Evolutionary conservation across 129 eudicot genomes (phyloP), one percentile per base, ranked within the genome.

Genomic region (Kitagawia praeruptora): DNA sequence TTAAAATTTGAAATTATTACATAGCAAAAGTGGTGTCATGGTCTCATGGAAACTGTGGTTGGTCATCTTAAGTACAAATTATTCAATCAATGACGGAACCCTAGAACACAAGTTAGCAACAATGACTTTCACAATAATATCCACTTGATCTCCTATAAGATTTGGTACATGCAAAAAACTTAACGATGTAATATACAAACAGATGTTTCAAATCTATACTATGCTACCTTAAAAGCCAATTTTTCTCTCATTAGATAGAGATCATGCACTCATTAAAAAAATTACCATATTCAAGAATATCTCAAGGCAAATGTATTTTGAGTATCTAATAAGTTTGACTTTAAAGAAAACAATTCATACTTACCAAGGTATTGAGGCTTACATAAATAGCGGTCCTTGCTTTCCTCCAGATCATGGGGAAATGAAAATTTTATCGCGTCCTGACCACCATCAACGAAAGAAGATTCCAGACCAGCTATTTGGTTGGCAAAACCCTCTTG

Each of bases 311-410:
- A 5, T 23, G 8, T 27, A 42, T 44, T n/a, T 73, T 42, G 21
- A 41, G 8, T 45, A 75, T 45, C 8, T 75, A 46, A 75, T 5
- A 27, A 28, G 31, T 44, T 31, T 58, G 25, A 23, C 14, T 2
- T 58, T 14, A 3, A 77, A 23, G 51, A 53, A 77, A 28, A 48
- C 46, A 42, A 41, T n/a, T 27, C 53, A 15, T 28, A 77, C 76
- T 27, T 92, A 92, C 93, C 88, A 87, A 84, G 86, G 81, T 83
- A 79, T 61, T 71, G 92, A 85, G 88, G 87, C 80, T 88, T 83
- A 70, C 46, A 37, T 66, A 82, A 78, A 82, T 81, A 83, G 47
- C 51, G 87, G 76, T 88, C 92, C 79, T 83, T 86, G 84, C 64
- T 88, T 79, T 86, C 91, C 77, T 66, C 75, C 16, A 39, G 75